These are phyloP conservation scores for Starmerella apicola DNA, from an alignment of 805 yeast genomes.

Conservation along the genomic window DNA sequence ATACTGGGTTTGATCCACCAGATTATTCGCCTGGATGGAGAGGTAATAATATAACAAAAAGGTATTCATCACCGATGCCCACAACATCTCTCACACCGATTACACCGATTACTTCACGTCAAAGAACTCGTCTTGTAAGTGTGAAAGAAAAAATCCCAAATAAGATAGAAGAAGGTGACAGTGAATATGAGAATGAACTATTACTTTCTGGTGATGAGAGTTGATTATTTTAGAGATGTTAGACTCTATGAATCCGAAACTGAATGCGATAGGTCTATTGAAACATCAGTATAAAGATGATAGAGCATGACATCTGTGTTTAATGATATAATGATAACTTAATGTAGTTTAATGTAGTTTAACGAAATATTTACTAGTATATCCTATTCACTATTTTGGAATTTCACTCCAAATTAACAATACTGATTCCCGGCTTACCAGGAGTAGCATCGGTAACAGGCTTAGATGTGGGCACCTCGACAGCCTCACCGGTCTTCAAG, in stretches of 20 bases:
- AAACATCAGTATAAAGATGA: too few species aligned
- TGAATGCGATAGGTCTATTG: neutral
- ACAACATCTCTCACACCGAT: conserved; percentile 10
- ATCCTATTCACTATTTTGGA: too few species aligned
- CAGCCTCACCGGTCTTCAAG: conserved; percentile 54
- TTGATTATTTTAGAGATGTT: too few species aligned
- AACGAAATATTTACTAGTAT: neutral
- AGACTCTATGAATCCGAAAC: too few species aligned
- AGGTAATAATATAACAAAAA: conserved; percentile 6
- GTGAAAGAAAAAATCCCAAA: conserved; percentile 12
- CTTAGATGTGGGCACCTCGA: conserved; percentile 55
- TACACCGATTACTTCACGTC: conserved; percentile 6
- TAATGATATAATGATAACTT: neutral
- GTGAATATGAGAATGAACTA: conserved; percentile 5
- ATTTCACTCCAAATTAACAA: conserved; percentile 43
- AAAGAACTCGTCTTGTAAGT: conserved; percentile 8
- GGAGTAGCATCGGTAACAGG: conserved; percentile 77
- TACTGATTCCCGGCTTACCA: conserved; percentile 78
- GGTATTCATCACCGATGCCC: neutral
- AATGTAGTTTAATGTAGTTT: neutral
- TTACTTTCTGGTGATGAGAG: neutral
- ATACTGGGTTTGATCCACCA: neutral
- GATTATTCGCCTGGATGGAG: conserved; percentile 2
- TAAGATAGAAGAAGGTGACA: conserved; percentile 15
- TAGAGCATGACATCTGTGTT: too few species aligned